Base-by-base conservation (phyloP, 768 basidiomycete genomes). In the Gelatoporia subvermispora region DNA sequence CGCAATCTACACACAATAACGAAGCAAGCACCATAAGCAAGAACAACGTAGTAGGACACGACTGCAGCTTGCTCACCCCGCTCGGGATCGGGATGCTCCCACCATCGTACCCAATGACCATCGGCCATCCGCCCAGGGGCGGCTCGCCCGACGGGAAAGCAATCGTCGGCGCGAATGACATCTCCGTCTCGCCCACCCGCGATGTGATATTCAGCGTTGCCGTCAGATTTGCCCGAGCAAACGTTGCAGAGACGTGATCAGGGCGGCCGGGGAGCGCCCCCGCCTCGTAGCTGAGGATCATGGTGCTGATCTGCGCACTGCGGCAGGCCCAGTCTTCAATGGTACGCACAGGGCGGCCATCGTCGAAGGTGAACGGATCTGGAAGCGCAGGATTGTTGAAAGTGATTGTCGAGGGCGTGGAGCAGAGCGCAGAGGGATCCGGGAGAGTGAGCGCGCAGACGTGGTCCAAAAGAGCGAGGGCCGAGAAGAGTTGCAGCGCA, bases 241-340 rank as follows among this genome's bases (percentile, higher is more conserved):
- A 68, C 11, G 73, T 65, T 2, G 69, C 75, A 5, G 72, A 72
- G 37, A 81, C 65, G 24, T 65, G 62, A 17, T 66, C 54, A 0
- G 81, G 81, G 56, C 69, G 69, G 13, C 65, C 67, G 0, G 79
- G 78, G 17, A 79, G 64, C 0, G 69, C 69, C 8, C 81, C 81
- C 4, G 73, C 66, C 60, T 82, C 79, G 57, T 77, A 76, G 17
- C 65, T 66, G 57, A 79, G 76, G 57, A 82, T 62, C 21, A 81
- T 66, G 25, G 73, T 61, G 43, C 55, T 62, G 55, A 80, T 72
- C 60, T 82, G 76, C 7, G 66, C 64, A 17, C 72, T 69, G 21
- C 78, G 72, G 59, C 79, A 82, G 3, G 64, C 65, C 72, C 75
- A 82, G 48, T 79, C 72, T 4, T 60, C 72, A 39, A 68, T 67